Percentiles rank a stretch among this genome's conserved stretches.
Conservation (phyloP, 1,284 basidiomycete species). For the Trichosporon sp. region DNA sequence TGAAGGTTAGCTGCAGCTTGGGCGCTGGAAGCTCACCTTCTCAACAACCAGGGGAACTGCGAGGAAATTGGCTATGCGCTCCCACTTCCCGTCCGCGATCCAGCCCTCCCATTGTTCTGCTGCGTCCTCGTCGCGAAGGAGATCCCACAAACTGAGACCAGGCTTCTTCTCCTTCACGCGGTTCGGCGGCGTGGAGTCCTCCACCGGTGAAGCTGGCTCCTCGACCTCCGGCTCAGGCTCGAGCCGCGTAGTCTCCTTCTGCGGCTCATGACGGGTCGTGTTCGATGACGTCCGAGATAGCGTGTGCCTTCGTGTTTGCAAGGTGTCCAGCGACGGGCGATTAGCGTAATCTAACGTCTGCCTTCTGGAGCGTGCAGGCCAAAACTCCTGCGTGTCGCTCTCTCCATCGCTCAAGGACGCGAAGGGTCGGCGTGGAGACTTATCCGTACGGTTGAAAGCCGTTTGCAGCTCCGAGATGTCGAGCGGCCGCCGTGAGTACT, state of each 20-base stretch:
- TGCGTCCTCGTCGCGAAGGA: constrained; percentile 45
- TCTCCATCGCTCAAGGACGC: constrained; percentile 3
- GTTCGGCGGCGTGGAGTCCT: neutral
- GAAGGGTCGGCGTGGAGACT: neutral
- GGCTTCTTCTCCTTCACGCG: neutral
- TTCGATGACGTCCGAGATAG: neutral
- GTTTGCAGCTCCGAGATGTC: constrained; percentile 2
- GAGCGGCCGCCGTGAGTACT: neutral
- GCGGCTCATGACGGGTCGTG: neutral
- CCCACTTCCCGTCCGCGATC: constrained; percentile 53
- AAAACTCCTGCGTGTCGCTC: constrained; percentile 13
- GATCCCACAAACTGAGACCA: constrained; percentile 16
- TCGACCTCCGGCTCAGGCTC: neutral
- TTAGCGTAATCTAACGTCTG: constrained; percentile 10
- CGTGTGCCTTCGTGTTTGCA: neutral
- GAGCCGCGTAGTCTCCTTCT: neutral
- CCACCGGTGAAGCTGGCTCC: neutral
- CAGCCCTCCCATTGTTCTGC: constrained; percentile 47
- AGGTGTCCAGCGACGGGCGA: neutral
- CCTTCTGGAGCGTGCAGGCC: constrained; percentile 15
- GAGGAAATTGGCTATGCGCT: constrained; percentile 95
- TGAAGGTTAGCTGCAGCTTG: constrained; percentile 38
- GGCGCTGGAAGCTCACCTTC: constrained; percentile 58
- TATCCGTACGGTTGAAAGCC: neutral
- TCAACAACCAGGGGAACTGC: constrained; percentile 89